These are phyloP conservation scores for Citrullus colocynthis DNA, from an alignment of 306 rosid genomes.

Conservation along the genomic window DNA sequence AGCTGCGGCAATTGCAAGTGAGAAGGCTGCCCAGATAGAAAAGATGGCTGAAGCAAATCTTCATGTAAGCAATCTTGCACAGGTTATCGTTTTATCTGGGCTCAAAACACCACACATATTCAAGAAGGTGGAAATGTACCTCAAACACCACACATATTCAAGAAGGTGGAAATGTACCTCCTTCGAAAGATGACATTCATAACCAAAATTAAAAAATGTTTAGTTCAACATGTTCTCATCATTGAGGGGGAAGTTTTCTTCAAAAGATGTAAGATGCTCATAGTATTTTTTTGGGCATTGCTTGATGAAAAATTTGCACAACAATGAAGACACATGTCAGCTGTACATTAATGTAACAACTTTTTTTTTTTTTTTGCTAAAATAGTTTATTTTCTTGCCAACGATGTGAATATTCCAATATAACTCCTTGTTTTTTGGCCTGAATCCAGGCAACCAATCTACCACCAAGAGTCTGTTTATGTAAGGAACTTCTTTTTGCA, in stretches of 20 bases:
- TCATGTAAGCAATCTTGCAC: conserved; percentile 43
- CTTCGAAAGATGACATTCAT: background rate
- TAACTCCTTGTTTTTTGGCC: background rate
- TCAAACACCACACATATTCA: background rate
- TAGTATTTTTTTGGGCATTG: background rate
- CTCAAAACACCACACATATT: background rate
- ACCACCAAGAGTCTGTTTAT: background rate
- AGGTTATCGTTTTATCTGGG: background rate
- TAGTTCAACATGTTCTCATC: background rate
- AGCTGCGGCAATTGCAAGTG: conserved; percentile 68
- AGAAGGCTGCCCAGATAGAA: conserved; percentile 83
- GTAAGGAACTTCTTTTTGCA: conserved; percentile 20
- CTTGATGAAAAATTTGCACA: background rate
- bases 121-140: background rate
- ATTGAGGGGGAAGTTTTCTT: background rate
- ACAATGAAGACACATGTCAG: background rate
- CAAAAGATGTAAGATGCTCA: background rate
- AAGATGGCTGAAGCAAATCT: conserved; percentile 84
- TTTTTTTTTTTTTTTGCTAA: background rate
- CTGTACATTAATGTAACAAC: background rate
- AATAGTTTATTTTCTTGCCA: background rate
- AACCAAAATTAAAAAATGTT: background rate
- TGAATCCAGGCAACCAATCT: background rate
- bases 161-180: background rate
- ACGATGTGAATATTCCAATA: background rate